phyloP scores from a whole-genome alignment of 2,329 filamentous ascomycete genomes.

The Falciphora oryzae region DNA sequence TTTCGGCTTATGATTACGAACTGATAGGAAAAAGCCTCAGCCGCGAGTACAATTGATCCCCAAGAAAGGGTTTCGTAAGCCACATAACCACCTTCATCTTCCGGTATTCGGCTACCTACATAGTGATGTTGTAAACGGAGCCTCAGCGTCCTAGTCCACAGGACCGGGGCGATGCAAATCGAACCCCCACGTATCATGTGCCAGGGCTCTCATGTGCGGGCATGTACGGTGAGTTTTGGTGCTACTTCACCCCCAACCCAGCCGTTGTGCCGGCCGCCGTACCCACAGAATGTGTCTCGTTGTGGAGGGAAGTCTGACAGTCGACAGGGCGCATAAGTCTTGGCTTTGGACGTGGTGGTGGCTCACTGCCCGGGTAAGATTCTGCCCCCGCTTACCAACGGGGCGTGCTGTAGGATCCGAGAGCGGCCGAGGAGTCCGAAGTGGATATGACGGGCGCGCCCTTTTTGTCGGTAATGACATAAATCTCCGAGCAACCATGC shows the following conservation, averaged over 20 bases:
- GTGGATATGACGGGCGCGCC: not conserved
- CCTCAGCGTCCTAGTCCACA: not conserved
- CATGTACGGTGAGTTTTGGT: not conserved
- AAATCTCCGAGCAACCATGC: not conserved
- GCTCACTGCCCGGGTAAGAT: not conserved
- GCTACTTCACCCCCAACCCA: not conserved
- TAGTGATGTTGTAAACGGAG: not conserved
- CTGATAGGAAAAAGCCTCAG: not conserved
- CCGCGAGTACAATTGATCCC: too few relatives aligned
- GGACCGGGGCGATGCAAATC: not conserved
- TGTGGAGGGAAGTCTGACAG: not conserved
- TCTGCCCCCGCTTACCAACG: not conserved
- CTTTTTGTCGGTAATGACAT: not conserved
- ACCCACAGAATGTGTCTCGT: not conserved
- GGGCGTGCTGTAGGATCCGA: not conserved
- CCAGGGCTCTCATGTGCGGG: too few relatives aligned
- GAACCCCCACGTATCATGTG: not conserved
- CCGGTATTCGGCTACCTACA: too few relatives aligned
- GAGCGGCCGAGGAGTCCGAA: not conserved
- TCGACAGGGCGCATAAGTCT: conserved; percentile 15
- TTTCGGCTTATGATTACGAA: not conserved
- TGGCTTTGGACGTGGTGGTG: not conserved
- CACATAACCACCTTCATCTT: not conserved
- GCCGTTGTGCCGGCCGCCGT: not conserved
- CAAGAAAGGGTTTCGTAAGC: not conserved